These are phyloP conservation scores for Phytomonas francai DNA, from an alignment of 208 protist genomes.

Conservation along the genomic window DNA sequence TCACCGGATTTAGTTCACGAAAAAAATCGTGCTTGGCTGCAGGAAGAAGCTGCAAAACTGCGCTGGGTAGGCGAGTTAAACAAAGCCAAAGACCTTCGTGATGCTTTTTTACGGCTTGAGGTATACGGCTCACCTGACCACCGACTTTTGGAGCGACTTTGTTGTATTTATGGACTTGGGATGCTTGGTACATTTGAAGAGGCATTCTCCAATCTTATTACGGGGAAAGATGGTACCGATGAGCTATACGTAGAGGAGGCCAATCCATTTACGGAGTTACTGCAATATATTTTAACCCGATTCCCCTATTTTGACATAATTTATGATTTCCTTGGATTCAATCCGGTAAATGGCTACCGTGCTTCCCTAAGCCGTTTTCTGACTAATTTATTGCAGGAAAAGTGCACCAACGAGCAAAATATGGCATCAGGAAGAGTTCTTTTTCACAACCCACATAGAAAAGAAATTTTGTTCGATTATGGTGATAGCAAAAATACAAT, in stretches of 20 bases:
- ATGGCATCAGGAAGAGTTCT: conserved; percentile 10
- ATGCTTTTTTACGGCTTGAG: conserved; percentile 78
- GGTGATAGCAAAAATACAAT: conserved; percentile 46
- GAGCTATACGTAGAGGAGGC: conserved; percentile 34
- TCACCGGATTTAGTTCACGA: conserved; percentile 28
- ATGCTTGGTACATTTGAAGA: conserved; percentile 64
- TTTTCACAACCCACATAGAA: conserved; percentile 21
- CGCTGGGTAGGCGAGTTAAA: conserved; percentile 84
- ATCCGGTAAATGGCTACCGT: conserved; percentile 43
- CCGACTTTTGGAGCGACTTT: conserved; percentile 64
- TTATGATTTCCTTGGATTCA: conserved; percentile 82
- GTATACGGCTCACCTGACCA: conserved; percentile 59
- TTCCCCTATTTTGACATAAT: conserved; percentile 70
- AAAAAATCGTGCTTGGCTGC: conserved; percentile 70
- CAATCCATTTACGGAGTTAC: conserved; percentile 57
- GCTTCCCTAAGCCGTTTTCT: conserved; percentile 47
- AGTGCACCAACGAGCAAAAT: neutral
- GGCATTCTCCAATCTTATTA: conserved; percentile 72
- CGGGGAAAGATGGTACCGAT: conserved; percentile 43
- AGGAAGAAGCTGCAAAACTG: conserved; percentile 62
- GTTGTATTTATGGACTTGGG: conserved; percentile 76
- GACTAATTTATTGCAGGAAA: conserved; percentile 19
- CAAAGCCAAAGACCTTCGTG: conserved; percentile 66
- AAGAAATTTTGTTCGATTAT: conserved; percentile 74
- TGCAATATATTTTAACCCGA: conserved; percentile 40